Evolutionary conservation across 495 filamentous ascomycete species (phyloP), one percentile per base, ranked within the genome.

Genomic region (Talaromyces adpressus): DNA sequence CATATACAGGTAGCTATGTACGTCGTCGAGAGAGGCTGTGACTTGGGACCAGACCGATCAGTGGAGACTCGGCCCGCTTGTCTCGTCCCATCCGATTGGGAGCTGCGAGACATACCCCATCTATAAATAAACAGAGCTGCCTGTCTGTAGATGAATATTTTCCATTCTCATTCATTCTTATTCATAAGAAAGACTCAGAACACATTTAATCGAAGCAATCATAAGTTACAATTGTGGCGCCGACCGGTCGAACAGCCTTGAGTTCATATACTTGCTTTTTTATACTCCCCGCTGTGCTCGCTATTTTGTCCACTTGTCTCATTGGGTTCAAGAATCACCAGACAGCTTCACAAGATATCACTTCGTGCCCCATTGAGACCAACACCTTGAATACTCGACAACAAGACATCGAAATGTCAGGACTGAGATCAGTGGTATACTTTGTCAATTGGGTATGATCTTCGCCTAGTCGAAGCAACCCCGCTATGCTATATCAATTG

Each of bases 401-500:
- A 58, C 29, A 58, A 36, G 27, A 32, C 27, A 12, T 20, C 41
- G 41, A 53, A 22, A 76, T 75, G 72, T 70, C 72, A 56, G 72
- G 67, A 67, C 65, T 75, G 36, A 83, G 71, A 64, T 73, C 79
- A 3, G 78, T 84, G 32, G 79, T 75, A 18, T 85, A 84, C 67
- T 85, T 81, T 66, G 82, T 84, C 59, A 84, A 85, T 64, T 85
- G 82, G 82, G 80, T 81, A 75, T 36, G 78, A 14, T 30, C 3
- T 25, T 32, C 22, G 23, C 23, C 52, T 14, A 16, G 8, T 29
- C 1, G 23, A 25, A 56, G 3, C 8, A 56, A 20, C 52, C 27
- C 52, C 22, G 52, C 27, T 27, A 56, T 22, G 4, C 12, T 16
- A 27, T 41, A 41, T 41, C 36, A 16, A 41, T 41, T 41, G 36